Base-by-base conservation (phyloP, 352 stramenopile genomes). In the Globisporangium ultimum region DNA sequence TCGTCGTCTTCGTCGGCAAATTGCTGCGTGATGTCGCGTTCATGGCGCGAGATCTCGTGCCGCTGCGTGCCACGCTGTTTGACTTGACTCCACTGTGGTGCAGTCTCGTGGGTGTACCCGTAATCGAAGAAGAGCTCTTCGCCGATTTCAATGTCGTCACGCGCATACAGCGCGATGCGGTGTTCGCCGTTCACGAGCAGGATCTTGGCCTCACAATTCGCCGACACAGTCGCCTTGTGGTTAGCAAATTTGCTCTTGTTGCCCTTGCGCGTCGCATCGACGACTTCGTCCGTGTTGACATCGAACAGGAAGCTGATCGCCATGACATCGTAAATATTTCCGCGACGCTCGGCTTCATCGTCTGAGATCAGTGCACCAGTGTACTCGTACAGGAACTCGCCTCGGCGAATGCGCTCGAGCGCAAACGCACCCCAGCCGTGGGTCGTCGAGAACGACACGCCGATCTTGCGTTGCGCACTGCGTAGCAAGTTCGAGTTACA, bases 211-310 rank as follows among this genome's bases (percentile, higher is more conserved):
- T 89, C 72, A 43, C 89, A 83, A 55, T 98, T 98, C 13, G 88
- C 76, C 6, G 60, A 54, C 18, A 70, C 67, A 48, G 67, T 65
- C 48, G 71, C 63, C 12, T 64, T 68, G 56, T 98, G 92, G 60
- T 97, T 97, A 1, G 88, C 84, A 71, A 97, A 98, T 57, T 95
- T 91, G 42, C 84, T 89, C 68, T 98, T 98, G 73, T 98, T 98
- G 17, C 96, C 95, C 64, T 97, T 93, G 22, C 85, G 80, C 34
- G 86, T 86, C 2, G 94, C 93, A 66, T 98, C 96, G 32, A 99
- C 78, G 21, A 95, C 84, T 49, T 87, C 83, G 11, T 98, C 93
- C 2, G 72, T 83, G 59, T 92, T 97, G 12, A 98, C 61, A 55
- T 98, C 90, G 70, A 98, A 99, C 1, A 98, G 63, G 60, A 95